Conservation (phyloP, 371 early-diverging fungal genomes). For the Mucor indicus region DNA sequence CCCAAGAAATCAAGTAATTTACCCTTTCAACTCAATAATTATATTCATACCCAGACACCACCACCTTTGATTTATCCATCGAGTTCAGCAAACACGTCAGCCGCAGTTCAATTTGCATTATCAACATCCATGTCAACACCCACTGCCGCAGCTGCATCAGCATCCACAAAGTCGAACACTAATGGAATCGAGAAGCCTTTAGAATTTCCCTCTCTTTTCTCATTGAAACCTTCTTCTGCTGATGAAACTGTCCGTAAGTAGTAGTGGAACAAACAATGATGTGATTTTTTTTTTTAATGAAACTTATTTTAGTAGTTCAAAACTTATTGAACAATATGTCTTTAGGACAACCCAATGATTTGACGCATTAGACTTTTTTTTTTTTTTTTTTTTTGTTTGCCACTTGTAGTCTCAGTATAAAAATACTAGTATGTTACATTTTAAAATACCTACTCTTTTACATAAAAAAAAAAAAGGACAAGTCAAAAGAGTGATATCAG, state of each 20-base stretch:
- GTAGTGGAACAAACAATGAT: too few species aligned
- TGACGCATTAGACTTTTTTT: constrained; percentile 9
- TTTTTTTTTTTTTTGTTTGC: constrained; percentile 1
- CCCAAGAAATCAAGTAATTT: constrained; percentile 16
- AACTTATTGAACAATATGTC: constrained; percentile 23
- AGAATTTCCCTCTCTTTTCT: constrained; percentile 22
- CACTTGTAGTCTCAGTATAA: too few species aligned
- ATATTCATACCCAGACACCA: constrained; percentile 16
- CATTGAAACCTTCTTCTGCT: too few species aligned
- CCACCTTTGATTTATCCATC: constrained; percentile 26
- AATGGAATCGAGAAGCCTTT: constrained; percentile 2
- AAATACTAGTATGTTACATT: too few species aligned
- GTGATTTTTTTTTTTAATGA: too few species aligned
- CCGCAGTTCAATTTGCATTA: constrained; percentile 20
- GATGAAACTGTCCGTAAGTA: constrained; percentile 30
- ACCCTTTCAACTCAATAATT: constrained; percentile 17
- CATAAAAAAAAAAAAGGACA: too few species aligned
- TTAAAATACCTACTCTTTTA: too few species aligned
- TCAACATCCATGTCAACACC: constrained; percentile 19
- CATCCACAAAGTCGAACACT: not conserved
- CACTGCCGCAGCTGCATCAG: constrained; percentile 1
- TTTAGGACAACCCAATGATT: constrained; percentile 12
- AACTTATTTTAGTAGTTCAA: constrained; percentile 18
- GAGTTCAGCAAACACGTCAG: too few species aligned
- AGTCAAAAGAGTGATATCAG: too few species aligned